Base-by-base conservation (phyloP, 169 alveolate species). In the Pseudocohnilembus persalinus region DNA sequence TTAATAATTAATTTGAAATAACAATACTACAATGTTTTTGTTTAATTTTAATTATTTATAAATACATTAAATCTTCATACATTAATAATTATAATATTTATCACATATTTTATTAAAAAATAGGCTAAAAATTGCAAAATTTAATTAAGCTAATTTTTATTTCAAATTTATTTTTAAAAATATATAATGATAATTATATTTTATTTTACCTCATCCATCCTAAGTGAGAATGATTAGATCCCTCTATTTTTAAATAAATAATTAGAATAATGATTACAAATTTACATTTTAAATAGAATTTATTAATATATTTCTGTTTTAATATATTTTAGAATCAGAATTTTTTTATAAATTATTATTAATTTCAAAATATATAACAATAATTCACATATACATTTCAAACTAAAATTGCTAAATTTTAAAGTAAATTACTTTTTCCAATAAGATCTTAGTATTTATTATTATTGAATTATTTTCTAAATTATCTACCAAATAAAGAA, bases 401-500 rank as follows among this genome's bases (percentile, higher is more conserved):
- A 73, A 29, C n/a, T 6, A 75, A 29, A 75, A 29, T 31, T 24
- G 20, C 25, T 75, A 35, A 28, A 31, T 64, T 31, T 73, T n/a
- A 0, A 29, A 28, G 31, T 73, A 29, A 24, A 0, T 29, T 77
- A 77, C 82, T 33, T 25, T 25, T 34, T 28, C 76, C 84, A 49
- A 73, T 79, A 16, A 79, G 49, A 64, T 79, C 64, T 79, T 79
- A 49, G 76, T 79, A 79, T 63, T 79, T 79, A 32, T 64, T 72
- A 16, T 27, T 27, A 27, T 79, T 79, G 49, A 79, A 79, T 29
- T 74, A n/a, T 63, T 79, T 25, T 49, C 31, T 79, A 72, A 79
- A 79, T 79, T 79, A 79, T 79, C 84, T 79, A 29, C 28, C 25
- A 31, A 79, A 79, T 28, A 79, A 35, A 29, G 84, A 79, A 64